phyloP scores from a whole-genome alignment of 2,329 filamentous ascomycete species.

The Fusarium scirpi region DNA sequence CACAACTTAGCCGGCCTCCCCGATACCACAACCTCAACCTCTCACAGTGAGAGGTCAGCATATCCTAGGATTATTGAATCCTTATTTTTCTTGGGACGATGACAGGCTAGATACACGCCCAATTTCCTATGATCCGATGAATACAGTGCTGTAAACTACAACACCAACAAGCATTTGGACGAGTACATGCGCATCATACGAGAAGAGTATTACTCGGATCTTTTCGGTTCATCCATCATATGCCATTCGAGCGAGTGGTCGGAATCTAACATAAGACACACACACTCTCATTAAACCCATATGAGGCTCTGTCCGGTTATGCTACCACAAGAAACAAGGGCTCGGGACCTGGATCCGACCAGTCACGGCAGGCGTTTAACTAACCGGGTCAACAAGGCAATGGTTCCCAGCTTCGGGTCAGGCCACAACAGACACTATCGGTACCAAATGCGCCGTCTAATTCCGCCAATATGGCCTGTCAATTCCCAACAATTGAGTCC shows the following conservation, averaged over 20 bases:
- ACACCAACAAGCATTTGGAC: neutral
- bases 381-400: constrained; percentile 15
- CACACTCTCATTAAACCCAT: neutral
- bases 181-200: constrained; percentile 33
- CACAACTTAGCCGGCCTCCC: constrained; percentile 16
- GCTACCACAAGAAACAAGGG: constrained; percentile 15
- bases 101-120: constrained; percentile 21
- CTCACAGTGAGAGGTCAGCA: constrained; percentile 24
- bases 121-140: neutral
- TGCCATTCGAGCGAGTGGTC: constrained; percentile 6
- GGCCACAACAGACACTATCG: constrained; percentile 17
- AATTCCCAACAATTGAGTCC: constrained; percentile 18
- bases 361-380: constrained; percentile 8
- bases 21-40: constrained; percentile 6
- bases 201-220: constrained; percentile 19
- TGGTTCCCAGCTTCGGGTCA: constrained; percentile 18
- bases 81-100: neutral
- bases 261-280: neutral
- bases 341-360: constrained; percentile 13
- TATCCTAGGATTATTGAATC: constrained; percentile 1
- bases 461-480: constrained; percentile 36
- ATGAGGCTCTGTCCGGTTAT: constrained; percentile 35
- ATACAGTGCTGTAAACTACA: neutral
- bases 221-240: constrained; percentile 15
- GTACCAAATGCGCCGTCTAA: constrained; percentile 9